Base-by-base conservation (phyloP, 148 eudicot species). In the Limonium bicolor region DNA sequence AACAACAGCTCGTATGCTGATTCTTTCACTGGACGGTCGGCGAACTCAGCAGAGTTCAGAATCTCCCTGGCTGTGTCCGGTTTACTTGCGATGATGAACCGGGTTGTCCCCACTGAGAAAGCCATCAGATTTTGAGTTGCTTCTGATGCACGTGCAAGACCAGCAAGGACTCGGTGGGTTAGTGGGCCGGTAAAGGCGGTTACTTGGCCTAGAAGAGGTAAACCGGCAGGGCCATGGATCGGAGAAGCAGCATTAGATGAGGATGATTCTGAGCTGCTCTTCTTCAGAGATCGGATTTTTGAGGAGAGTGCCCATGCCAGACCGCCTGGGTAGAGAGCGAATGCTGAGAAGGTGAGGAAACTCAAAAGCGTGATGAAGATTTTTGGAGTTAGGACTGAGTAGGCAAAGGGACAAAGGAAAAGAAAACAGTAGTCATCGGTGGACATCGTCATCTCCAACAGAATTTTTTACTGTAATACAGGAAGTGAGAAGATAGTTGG, bases 1-100 rank as follows among this genome's bases (percentile, higher is more conserved):
- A 90, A 90, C 9, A 90, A 46, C 0, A 90, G 77, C 64, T 58
- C 85, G 21, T 80, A 84, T 0, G 97, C 97, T 0, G 87, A 77
- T 60, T 90, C 97, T 16, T 90, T 90, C 0, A 90, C 66, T 0
- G 97, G 97, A 0, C 97, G 51, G 36, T 90, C 93, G 0, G 95
- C 95, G 7, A 90, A 90, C 1, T 63, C 76, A 0, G 93, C 62
- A 20, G 82, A 80, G 41, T 31, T 58, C 2, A 90, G 51, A 8
- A 90, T 56, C 36, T 90, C 97, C 31, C 59, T 77, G 0, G 97
- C 94, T 0, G 80, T 61, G n/a, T 71, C 93, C 1, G 95, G 85
- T 0, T 63, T 24, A 19, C 87, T 77, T 0, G 95, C 68, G 25
- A 90, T 75, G 0, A 90, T 28, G 31, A 70, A 80, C 3, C 82